phyloP scores from a whole-genome alignment of 2,329 filamentous ascomycete species.

The Cadophora sp. region DNA sequence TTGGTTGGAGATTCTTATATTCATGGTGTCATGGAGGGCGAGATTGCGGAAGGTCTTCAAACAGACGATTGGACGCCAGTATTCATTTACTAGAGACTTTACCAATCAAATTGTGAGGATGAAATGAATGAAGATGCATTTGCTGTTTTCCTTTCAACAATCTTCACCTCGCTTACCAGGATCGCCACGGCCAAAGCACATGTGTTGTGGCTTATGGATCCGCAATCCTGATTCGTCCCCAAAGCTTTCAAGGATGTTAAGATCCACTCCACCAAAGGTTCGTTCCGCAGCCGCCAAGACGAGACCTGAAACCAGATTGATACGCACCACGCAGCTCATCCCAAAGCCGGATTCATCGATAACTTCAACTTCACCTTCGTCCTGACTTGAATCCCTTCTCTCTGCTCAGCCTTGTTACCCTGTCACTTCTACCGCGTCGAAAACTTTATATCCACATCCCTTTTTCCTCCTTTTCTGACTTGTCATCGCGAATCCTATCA shows the following conservation, averaged over 20 bases:
- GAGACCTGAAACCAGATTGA: slow-evolving; percentile 6
- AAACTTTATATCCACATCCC: not conserved
- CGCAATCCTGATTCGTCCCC: not conserved
- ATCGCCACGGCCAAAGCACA: not conserved
- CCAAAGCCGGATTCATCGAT: not conserved
- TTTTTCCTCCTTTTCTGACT: not conserved
- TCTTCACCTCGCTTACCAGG: too few species aligned
- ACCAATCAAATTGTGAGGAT: too few species aligned
- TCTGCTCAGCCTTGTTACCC: not conserved
- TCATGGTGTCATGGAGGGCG: too few species aligned
- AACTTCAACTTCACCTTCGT: slow-evolving; percentile 3
- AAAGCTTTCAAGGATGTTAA: not conserved
- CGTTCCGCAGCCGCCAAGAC: slow-evolving; percentile 4
- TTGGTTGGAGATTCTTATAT: too few species aligned
- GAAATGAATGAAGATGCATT: not conserved
- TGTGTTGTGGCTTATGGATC: not conserved
- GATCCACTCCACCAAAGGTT: slow-evolving; percentile 7
- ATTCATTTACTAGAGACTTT: too few species aligned
- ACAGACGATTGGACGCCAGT: too few species aligned
- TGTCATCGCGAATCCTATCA: not conserved
- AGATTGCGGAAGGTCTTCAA: too few species aligned
- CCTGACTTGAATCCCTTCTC: not conserved
- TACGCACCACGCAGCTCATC: slow-evolving; percentile 6
- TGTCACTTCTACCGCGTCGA: not conserved
- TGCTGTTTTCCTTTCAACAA: too few species aligned